Base-by-base conservation (phyloP, 345 rosid genomes). In the Microcos paniculata region DNA sequence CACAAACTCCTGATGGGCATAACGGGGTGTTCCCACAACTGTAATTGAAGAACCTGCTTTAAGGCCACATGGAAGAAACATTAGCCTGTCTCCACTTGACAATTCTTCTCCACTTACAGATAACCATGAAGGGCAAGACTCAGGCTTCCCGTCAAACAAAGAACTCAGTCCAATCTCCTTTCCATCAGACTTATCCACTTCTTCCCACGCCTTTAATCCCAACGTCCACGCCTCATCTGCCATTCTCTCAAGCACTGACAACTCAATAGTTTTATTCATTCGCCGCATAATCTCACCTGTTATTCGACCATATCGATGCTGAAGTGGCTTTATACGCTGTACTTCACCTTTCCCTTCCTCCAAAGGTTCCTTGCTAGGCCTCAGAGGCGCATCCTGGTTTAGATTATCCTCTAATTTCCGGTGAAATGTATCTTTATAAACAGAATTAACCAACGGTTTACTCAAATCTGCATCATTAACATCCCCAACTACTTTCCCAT, bases 61-160 rank as follows among this genome's bases (percentile, higher is more conserved):
- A 75, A 93, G 90, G 65, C 99, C 99, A 83, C 99, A 96, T 10
- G 99, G 99, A 76, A 96, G 95, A 82, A 90, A 88, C 96, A 93
- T 83, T 80, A 86, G 77, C 79, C 85, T 62, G 31, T 90, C 88
- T 57, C 89, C 94, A 45, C 76, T 88, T 30, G 81, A 84, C 85
- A 92, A 82, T 71, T 93, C 95, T 71, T 90, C 94, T 48, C 94
- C 92, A 45, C 78, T 90, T 64, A 81, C 69, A 3, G 98, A 93
- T 40, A 93, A 79, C 98, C 93, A 94, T 8, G 93, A 86, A 76
- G 98, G 95, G 24, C 99, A 96, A 0, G 97, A 84, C 45, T 87
- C 92, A 0, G 81, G 80, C 79, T 85, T 81, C 78, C 88, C 90
- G 52, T 84, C 87, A 33, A 80, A 35, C 15, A 84, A 61, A 56